Conservation (phyloP, 179 eudicot genomes). For the Actinidia polygama region DNA sequence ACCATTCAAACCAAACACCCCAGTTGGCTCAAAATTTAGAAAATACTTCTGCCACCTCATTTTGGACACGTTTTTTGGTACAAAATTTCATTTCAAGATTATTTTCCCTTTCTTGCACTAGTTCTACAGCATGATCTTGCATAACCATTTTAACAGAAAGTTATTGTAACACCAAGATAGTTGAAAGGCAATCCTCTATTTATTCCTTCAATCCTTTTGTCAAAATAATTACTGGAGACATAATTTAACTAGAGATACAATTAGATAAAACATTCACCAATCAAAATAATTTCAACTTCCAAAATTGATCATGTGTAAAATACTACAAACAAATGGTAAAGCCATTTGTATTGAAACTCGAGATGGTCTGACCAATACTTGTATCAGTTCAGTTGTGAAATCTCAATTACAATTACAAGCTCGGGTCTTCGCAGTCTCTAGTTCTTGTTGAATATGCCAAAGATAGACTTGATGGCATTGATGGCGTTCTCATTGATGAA, state of each 20-base stretch:
- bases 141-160: background rate
- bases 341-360: background rate
- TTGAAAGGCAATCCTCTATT: background rate
- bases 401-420: background rate
- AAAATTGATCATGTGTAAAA: constrained; percentile 19
- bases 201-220: constrained; percentile 5
- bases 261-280: background rate
- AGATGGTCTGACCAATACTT: background rate
- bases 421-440: constrained; percentile 26
- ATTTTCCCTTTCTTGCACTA: no score
- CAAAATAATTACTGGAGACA: constrained; percentile 6
- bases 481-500: constrained; percentile 94
- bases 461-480: constrained; percentile 88
- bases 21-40: no score
- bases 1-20: no score
- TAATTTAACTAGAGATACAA: background rate
- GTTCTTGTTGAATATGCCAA: constrained; percentile 76
- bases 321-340: constrained; percentile 1
- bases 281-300: constrained; percentile 5
- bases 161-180: background rate
- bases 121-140: background rate
- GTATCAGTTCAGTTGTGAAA: background rate
- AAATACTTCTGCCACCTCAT: no score
- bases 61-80: no score
- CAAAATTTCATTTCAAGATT: no score